Evolutionary conservation across 73 alveolate genomes (phyloP).

Genomic region (Tetrahymena thermophila): DNA sequence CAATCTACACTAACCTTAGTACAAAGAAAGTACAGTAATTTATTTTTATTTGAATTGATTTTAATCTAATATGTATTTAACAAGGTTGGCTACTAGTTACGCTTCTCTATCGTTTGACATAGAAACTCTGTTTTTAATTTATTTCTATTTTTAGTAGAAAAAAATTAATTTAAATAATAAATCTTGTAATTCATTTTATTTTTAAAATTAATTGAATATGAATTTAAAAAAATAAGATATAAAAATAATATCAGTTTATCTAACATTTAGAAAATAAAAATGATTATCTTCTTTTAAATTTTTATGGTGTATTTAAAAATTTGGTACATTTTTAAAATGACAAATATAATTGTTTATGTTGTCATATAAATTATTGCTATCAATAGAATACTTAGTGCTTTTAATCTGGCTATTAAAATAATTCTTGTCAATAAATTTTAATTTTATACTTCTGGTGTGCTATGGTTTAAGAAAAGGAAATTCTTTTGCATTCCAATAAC

Average conservation of each 20-base stretch:
- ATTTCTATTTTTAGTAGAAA: neutral
- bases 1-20: slow-evolving; percentile 57
- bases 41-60: slow-evolving; percentile 35
- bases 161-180: neutral
- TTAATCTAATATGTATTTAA: slow-evolving; percentile 52
- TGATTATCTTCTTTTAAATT: no score
- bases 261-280: no score
- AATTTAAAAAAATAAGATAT: no score
- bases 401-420: neutral
- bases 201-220: no score
- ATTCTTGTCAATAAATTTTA: slow-evolving; percentile 11
- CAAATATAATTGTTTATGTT: no score
- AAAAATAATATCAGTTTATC: no score
- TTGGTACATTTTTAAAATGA: no score
- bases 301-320: no score
- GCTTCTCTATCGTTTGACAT: slow-evolving; percentile 75
- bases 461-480: slow-evolving; percentile 65
- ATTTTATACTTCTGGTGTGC: slow-evolving; percentile 14
- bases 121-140: slow-evolving; percentile 16
- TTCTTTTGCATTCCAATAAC: slow-evolving; percentile 56
- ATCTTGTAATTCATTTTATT: neutral
- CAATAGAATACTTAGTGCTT: no score
- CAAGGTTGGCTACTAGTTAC: slow-evolving; percentile 47
- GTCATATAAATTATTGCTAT: no score
- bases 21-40: slow-evolving; percentile 70